Base-by-base conservation (phyloP, 805 yeast genomes). In the Hanseniaspora mollemarum region DNA sequence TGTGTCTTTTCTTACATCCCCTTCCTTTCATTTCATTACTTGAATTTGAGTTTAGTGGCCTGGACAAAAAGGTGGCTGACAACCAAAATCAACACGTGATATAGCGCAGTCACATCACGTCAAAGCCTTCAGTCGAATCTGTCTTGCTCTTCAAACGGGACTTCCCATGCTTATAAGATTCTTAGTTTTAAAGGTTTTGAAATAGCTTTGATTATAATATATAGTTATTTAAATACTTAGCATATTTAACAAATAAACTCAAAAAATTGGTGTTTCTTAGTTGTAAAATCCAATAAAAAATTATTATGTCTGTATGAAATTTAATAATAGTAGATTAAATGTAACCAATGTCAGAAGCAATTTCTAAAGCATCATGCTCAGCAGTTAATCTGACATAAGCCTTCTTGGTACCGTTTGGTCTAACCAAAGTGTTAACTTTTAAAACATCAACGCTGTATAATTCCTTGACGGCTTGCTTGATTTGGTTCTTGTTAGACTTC, bases 381-480 rank as follows among this genome's bases (percentile, higher is more conserved):
- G 95, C 90, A 70, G 97, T 87, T 73, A 92, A 84, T 80, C 94
- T 87, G 71, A 92, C 90, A 81, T 83, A 92, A 71, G 98, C 98
- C 83, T 92, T 92, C 87, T 92, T 92, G 78, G 96, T 84, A 75
- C 98, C 98, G 75, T 92, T 88, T 72, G 98, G 96, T 78, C 95
- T 87, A 69, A 92, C 76, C 73, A 92, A 80, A 65, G 98, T 92
- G 90, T 92, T 88, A 70, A 92, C 87, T 75, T 85, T 78, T 67
- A 74, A 76, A 64, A 84, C 92, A 62, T 92, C 97, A 68, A 90
- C 97, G 70, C 85, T 88, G 81, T 90, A 92, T 70, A 92, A 81
- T 76, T 87, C 94, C 82, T 92, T 90, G 68, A 92, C 94, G 62
- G 98, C 98, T 67, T 81, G 77, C 81, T 88, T 90, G 80, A 92